Evolutionary conservation across 108 stramenopile genomes (phyloP).

Genomic region (Fragilariopsis cylindrus): DNA sequence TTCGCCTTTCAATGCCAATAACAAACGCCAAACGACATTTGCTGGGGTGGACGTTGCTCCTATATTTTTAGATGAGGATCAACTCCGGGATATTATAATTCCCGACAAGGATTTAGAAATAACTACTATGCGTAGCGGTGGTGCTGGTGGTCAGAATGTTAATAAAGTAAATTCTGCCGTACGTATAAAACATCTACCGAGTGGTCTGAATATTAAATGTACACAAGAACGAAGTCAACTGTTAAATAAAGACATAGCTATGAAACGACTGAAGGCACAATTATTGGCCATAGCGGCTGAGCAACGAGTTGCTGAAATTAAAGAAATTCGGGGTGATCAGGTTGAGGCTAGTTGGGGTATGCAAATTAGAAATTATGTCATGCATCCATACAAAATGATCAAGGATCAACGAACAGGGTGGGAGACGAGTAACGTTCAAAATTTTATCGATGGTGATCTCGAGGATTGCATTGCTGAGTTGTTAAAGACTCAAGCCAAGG

Average conservation of each 20-base stretch:
- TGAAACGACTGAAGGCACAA: constrained; percentile 86
- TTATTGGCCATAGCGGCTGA: constrained; percentile 76
- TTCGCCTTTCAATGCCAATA: constrained; percentile 92
- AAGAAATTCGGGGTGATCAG: constrained; percentile 78
- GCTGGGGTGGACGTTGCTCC: constrained; percentile 94
- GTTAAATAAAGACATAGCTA: constrained; percentile 84
- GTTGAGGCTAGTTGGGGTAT: constrained; percentile 93
- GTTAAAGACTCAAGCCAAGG: constrained; percentile 53
- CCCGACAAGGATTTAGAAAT: constrained; percentile 84
- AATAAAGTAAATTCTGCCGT: constrained; percentile 99
- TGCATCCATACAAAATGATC: constrained; percentile 97
- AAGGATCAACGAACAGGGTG: constrained; percentile 92
- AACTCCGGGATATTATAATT: constrained; percentile 67
- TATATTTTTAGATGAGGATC: constrained; percentile 70
- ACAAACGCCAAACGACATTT: constrained; percentile 96
- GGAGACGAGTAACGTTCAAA: constrained; percentile 82
- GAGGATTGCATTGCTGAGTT: constrained; percentile 75
- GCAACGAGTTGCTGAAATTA: constrained; percentile 60
- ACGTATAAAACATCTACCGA: constrained; percentile 95
- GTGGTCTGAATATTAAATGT: constrained; percentile 89
- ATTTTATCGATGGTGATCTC: constrained; percentile 88
- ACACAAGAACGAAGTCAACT: constrained; percentile 95
- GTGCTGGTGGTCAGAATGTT: constrained; percentile 99
- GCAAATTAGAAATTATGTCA: constrained; percentile 96
- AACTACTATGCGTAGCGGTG: constrained; percentile 85